phyloP scores from a whole-genome alignment of 345 rosid genomes.

The Xanthoceras sorbifolium region DNA sequence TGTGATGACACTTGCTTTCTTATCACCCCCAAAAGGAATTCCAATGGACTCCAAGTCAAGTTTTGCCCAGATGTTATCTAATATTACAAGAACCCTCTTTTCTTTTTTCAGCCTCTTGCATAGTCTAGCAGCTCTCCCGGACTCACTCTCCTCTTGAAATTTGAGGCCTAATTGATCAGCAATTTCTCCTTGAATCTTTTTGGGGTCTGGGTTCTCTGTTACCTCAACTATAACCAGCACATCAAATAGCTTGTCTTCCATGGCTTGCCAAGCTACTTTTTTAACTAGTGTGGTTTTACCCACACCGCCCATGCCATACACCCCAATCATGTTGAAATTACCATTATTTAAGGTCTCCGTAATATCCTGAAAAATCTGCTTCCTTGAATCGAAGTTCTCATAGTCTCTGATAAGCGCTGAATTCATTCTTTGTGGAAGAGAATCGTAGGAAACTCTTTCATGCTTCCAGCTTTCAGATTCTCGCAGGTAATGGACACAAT shows the following conservation, averaged over 20 bases:
- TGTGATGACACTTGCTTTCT: no score
- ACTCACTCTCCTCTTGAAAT: background rate
- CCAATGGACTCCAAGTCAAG: no score
- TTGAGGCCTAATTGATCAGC: background rate
- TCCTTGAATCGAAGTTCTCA: background rate
- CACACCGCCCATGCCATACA: no score
- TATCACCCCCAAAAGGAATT: no score
- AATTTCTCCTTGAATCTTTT: slow-evolving; percentile 21
- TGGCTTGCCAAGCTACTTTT: slow-evolving; percentile 2
- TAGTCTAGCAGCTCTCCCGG: background rate
- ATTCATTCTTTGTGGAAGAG: background rate
- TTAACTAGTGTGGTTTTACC: slow-evolving; percentile 17
- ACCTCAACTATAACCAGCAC: slow-evolving; percentile 15
- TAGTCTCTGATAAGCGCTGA: background rate
- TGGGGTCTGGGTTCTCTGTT: background rate
- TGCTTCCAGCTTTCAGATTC: background rate
- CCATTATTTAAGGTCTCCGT: slow-evolving; percentile 9
- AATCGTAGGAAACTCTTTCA: background rate
- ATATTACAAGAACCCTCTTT: background rate
- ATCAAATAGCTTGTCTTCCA: background rate
- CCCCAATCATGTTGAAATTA: no score
- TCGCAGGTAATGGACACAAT: background rate
- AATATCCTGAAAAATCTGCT: background rate
- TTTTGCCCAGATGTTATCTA: slow-evolving; percentile 15
- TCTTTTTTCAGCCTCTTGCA: background rate